These are phyloP conservation scores for Microdochium bolleyi DNA, from an alignment of 2,329 filamentous ascomycete species.

Conservation along the genomic window DNA sequence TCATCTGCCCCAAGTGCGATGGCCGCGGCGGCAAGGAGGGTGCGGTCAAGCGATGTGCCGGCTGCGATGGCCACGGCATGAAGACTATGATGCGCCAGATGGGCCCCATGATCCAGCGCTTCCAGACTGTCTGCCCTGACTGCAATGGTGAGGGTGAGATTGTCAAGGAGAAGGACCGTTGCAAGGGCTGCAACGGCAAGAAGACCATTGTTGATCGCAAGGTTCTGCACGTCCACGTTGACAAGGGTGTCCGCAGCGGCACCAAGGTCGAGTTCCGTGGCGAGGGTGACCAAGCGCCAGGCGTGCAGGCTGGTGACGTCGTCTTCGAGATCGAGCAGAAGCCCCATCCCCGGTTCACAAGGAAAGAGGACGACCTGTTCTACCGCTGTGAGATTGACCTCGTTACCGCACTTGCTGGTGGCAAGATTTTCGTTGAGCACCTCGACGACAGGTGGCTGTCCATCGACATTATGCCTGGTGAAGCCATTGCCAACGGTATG, in stretches of 20 bases:
- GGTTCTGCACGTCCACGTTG: slow-evolving; percentile 95
- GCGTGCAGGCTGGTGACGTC: slow-evolving; percentile 88
- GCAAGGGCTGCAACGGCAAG: slow-evolving; percentile 94
- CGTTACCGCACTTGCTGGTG: slow-evolving; percentile 87
- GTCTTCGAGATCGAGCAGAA: slow-evolving; percentile 99
- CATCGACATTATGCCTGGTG: slow-evolving; percentile 85
- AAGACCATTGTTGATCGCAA: slow-evolving; percentile 97
- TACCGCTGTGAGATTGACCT: slow-evolving; percentile 95
- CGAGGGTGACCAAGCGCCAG: slow-evolving; percentile 92
- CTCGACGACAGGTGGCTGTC: slow-evolving; percentile 95
- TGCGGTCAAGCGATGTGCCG: slow-evolving; percentile 85
- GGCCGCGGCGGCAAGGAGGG: slow-evolving; percentile 95
- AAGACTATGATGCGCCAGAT: slow-evolving; percentile 99
- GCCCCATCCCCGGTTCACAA: slow-evolving; percentile 90
- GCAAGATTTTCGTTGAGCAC: slow-evolving; percentile 87
- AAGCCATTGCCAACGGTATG: slow-evolving; percentile 88
- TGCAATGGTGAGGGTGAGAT: slow-evolving; percentile 96
- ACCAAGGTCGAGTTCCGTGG: slow-evolving; percentile 97
- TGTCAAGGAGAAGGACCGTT: slow-evolving; percentile 94
- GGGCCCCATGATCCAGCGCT: slow-evolving; percentile 99
- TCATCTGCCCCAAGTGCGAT: slow-evolving; percentile 92
- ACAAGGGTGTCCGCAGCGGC: slow-evolving; percentile 85
- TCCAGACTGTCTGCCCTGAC: slow-evolving; percentile 98
- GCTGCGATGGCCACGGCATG: slow-evolving; percentile 92
- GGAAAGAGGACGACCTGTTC: slow-evolving; percentile 92